phyloP scores from a whole-genome alignment of 148 eudicot genomes.

The Heliosperma pusillum region DNA sequence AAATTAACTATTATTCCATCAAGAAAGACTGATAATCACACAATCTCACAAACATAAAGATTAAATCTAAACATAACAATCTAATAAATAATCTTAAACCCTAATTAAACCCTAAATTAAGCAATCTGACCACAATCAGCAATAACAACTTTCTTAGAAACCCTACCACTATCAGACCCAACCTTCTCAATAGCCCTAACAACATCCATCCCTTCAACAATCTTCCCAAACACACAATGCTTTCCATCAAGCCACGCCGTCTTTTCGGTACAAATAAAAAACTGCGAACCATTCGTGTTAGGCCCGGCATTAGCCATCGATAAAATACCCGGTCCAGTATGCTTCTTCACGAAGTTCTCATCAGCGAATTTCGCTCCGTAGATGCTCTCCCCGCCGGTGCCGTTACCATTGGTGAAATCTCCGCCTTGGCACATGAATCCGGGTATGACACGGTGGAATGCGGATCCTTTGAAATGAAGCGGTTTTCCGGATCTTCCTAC shows the following conservation, averaged over 20 bases:
- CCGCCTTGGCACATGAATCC: constrained; percentile 70
- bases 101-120: neutral
- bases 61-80: neutral
- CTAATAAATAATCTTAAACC: neutral
- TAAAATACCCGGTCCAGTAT: constrained; percentile 53
- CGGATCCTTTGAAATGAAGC: constrained; percentile 54
- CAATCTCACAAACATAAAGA: too few relatives aligned
- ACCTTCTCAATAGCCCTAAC: constrained; percentile 51
- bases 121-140: constrained; percentile 42
- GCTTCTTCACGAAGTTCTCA: constrained; percentile 64
- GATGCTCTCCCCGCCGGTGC: constrained; percentile 60
- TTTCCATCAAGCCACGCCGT: constrained; percentile 62
- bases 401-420: constrained; percentile 59
- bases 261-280: constrained; percentile 57
- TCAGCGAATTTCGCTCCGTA: constrained; percentile 52
- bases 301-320: constrained; percentile 68
- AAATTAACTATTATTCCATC: too few relatives aligned
- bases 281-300: constrained; percentile 57
- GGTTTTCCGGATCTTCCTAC: constrained; percentile 44
- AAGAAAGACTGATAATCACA: too few relatives aligned
- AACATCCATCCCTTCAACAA: constrained; percentile 55
- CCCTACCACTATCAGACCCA: constrained; percentile 38
- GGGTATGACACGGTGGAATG: constrained; percentile 61
- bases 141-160: constrained; percentile 38
- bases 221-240: constrained; percentile 53